A percentile compares a stretch with the other conserved stretches of the same genome.
phyloP scores from a whole-genome alignment of 106 monocot species.

The Chionographis japonica region DNA sequence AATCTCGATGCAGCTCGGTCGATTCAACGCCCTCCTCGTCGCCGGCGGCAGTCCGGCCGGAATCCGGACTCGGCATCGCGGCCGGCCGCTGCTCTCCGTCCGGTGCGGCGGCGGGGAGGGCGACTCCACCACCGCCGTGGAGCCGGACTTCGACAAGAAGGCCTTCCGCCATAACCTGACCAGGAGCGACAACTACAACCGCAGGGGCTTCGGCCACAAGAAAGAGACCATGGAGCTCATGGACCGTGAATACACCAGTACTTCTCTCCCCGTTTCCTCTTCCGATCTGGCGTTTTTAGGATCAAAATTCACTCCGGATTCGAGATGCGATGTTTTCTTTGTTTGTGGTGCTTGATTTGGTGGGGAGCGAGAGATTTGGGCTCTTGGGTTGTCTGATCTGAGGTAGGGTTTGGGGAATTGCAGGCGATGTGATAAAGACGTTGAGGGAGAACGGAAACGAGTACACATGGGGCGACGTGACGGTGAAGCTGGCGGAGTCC shows the following conservation, averaged over 20 bases:
- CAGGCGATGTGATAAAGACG: constrained; percentile 90
- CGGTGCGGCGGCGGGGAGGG: constrained; percentile 31
- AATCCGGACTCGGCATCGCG: neutral
- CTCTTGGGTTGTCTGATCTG: constrained; percentile 4
- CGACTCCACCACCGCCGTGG: constrained; percentile 14
- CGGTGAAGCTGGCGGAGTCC: constrained; percentile 88
- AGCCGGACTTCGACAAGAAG: constrained; percentile 85
- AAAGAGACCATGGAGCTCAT: constrained; percentile 90
- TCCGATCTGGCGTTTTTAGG: neutral
- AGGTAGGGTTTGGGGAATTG: neutral
- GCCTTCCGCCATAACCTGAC: constrained; percentile 84
- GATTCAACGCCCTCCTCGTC: constrained; percentile 10
- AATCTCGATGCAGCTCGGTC: constrained; percentile 19
- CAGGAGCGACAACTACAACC: constrained; percentile 92
- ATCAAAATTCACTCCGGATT: neutral
- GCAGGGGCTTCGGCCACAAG: constrained; percentile 89
- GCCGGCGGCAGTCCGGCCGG: neutral
- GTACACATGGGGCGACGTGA: constrained; percentile 92
- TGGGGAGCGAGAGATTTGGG: neutral
- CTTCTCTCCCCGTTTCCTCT: neutral
- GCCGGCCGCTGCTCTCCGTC: constrained; percentile 10
- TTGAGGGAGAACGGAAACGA: constrained; percentile 82
- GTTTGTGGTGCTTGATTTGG: neutral
- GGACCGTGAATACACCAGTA: constrained; percentile 86
- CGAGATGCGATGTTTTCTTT: neutral